A percentile compares a stretch with the other conserved stretches of the same genome.
phyloP scores from a whole-genome alignment of 1,284 basidiomycete genomes.

The Fomes fomentarius region DNA sequence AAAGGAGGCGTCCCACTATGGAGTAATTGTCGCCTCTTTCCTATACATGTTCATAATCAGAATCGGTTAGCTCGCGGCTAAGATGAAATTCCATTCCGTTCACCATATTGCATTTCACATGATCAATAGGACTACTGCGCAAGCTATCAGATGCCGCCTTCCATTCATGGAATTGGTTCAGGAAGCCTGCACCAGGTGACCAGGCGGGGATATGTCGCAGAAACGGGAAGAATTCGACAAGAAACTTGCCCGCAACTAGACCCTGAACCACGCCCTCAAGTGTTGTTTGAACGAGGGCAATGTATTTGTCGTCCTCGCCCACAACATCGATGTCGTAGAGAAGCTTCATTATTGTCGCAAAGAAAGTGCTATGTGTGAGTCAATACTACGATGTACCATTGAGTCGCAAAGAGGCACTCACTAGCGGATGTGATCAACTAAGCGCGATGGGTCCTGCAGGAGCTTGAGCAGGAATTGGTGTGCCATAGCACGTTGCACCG shows the following conservation, averaged over 20 bases:
- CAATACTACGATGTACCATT: conserved; percentile 13
- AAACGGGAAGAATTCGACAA: conserved; percentile 23
- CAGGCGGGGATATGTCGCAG: conserved; percentile 28
- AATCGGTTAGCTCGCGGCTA: no score
- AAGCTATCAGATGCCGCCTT: conserved; percentile 4
- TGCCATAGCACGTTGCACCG: conserved; percentile 8
- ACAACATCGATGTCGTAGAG: conserved; percentile 35
- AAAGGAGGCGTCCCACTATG: not conserved
- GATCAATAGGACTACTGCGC: conserved; percentile 8
- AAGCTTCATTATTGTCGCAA: conserved; percentile 34
- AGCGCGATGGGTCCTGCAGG: conserved; percentile 13
- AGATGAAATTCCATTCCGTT: no score
- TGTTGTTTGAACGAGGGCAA: conserved; percentile 3
- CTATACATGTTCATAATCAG: no score
- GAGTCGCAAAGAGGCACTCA: not conserved
- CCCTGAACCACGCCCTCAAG: conserved; percentile 11
- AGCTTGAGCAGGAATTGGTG: conserved; percentile 10
- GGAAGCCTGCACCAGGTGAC: conserved; percentile 30
- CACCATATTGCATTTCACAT: not conserved
- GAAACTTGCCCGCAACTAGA: conserved; percentile 24
- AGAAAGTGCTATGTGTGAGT: conserved; percentile 20
- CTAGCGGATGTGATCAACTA: conserved; percentile 12
- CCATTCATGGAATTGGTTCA: conserved; percentile 27
- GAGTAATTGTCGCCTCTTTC: not conserved
- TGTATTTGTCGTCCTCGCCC: conserved; percentile 29